phyloP scores from a whole-genome alignment of 192 early-diverging fungal species.

The Entrophospora sp. region DNA sequence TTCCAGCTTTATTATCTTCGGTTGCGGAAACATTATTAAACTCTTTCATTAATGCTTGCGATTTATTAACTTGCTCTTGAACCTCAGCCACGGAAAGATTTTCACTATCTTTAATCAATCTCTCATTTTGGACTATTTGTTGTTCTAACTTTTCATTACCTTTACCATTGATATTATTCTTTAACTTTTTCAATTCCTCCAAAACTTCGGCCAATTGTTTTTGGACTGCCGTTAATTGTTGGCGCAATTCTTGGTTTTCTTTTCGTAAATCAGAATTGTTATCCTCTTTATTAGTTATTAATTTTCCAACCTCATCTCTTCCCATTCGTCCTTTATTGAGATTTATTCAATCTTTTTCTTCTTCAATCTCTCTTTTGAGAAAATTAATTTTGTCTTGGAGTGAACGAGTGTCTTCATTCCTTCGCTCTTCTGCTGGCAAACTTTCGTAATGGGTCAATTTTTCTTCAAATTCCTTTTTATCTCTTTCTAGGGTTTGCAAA shows the following conservation, averaged over 20 bases:
- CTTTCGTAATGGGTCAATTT: too few relatives aligned
- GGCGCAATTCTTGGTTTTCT: background rate
- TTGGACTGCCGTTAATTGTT: background rate
- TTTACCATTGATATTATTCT: background rate
- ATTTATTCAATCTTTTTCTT: too few relatives aligned
- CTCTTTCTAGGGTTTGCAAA: too few relatives aligned
- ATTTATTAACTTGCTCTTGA: conserved; percentile 1
- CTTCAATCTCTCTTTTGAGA: too few relatives aligned
- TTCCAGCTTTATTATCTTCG: background rate
- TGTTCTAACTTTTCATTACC: background rate
- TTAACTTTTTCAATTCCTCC: background rate
- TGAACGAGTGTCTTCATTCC: too few relatives aligned
- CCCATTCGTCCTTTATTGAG: too few relatives aligned
- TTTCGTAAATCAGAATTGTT: background rate
- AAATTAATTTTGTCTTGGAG: too few relatives aligned
- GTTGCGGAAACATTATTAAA: background rate
- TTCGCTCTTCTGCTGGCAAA: too few relatives aligned
- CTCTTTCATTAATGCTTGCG: conserved; percentile 1
- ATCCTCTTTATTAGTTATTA: too few relatives aligned
- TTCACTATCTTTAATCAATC: background rate
- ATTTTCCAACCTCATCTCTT: too few relatives aligned
- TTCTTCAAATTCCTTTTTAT: too few relatives aligned
- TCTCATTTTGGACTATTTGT: conserved; percentile 5
- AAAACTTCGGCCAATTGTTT: conserved; percentile 6
- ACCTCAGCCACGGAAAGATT: background rate